Base-by-base conservation (phyloP, 2,329 filamentous ascomycete species). In the Alternaria sp. region DNA sequence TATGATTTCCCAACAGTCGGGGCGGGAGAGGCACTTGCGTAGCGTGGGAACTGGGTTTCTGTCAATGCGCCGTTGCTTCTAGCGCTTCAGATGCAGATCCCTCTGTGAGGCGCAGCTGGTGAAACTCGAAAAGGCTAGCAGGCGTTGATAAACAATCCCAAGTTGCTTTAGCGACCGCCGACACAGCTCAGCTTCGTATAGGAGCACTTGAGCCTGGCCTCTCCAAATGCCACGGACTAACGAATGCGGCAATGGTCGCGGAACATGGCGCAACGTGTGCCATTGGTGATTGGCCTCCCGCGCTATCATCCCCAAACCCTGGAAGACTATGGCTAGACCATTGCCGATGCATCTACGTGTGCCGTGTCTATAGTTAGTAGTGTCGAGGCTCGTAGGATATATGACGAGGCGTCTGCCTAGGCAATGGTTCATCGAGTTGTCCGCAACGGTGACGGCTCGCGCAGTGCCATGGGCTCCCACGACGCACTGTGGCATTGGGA, bases 21-120 rank as follows among this genome's bases (percentile, higher is more conserved):
- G 64, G 32, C 68, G 60, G 62, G 59, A 54, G 25, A 56, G 25
- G 51, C 50, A 51, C 62, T 61, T 67, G 59, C 54, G 66, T 67
- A 65, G 52, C 61, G 61, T 59, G 57, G 63, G 32, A 51, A 55
- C 57, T 63, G 56, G 56, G 60, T 50, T 57, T 55, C 54, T 43
- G 57, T 50, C 63, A 59, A 65, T 64, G 66, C 66, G 63, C 55
- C 46, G 43, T 49, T 54, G 26, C 32, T 59, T 57, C 54, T 62
- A 59, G 57, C 60, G 60, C 57, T 59, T 52, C 57, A 47, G 47
- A 57, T 57, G 51, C 43, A 52, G 61, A 44, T 44, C 43, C 40
- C 56, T 64, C 21, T 28, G 43, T 50, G 25, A 45, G 44, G 52
- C 49, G 58, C 62, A 57, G 58, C 25, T 51, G 43, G 23, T 45